phyloP scores from a whole-genome alignment of 1,284 basidiomycete genomes.

The Irpex sp. region DNA sequence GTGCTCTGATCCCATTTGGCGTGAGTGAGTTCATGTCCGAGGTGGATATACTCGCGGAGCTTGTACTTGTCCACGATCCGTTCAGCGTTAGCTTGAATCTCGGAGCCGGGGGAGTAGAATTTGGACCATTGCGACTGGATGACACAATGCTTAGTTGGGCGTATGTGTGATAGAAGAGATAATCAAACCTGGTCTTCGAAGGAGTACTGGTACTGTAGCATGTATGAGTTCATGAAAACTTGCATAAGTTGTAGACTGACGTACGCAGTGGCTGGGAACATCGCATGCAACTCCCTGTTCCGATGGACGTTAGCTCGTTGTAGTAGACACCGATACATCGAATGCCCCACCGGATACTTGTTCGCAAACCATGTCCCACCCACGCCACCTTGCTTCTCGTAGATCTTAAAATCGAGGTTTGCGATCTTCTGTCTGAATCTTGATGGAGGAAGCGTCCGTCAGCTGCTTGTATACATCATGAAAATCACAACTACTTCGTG shows the following conservation, averaged over 20 bases:
- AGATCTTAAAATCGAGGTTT: constrained; percentile 51
- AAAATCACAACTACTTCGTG: background rate
- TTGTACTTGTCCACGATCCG: constrained; percentile 51
- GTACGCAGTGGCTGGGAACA: constrained; percentile 7
- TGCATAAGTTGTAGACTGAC: constrained; percentile 10
- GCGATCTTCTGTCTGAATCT: constrained; percentile 48
- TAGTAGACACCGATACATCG: background rate
- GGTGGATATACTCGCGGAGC: constrained; percentile 44
- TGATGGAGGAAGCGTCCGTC: background rate
- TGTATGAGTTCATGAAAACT: background rate
- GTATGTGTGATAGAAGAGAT: background rate
- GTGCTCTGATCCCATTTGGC: constrained; percentile 44
- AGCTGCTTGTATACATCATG: background rate
- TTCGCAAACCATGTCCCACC: constrained; percentile 53
- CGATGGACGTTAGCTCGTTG: background rate
- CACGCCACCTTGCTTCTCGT: constrained; percentile 51
- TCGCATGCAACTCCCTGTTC: constrained; percentile 49
- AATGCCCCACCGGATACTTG: constrained; percentile 25
- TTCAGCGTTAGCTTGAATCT: constrained; percentile 50
- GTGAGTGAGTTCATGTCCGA: constrained; percentile 45
- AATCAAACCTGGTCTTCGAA: constrained; percentile 44
- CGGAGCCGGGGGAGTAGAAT: constrained; percentile 52
- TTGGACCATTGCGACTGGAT: constrained; percentile 49
- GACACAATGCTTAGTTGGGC: background rate
- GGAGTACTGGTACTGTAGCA: constrained; percentile 46